These are phyloP conservation scores for Aspergillus sp. DNA, from an alignment of 2,329 filamentous ascomycete genomes.

Conservation along the genomic window DNA sequence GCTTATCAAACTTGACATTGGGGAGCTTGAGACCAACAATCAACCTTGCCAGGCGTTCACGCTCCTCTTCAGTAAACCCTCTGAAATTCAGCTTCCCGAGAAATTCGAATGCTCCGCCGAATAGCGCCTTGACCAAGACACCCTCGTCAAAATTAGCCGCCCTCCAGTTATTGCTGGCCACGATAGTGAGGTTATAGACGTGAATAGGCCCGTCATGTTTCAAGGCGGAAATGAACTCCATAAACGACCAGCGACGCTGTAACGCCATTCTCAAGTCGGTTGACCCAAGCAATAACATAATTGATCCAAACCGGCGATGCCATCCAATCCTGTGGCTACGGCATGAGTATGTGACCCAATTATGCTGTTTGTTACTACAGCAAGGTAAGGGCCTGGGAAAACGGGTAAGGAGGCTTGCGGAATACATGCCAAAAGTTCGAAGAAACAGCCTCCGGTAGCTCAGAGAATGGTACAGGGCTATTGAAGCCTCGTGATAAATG, in stretches of 20 bases:
- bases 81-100: conserved; percentile 14
- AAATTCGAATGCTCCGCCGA: conserved; percentile 16
- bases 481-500: conserved; percentile 20
- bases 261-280: conserved; percentile 10
- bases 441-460: conserved; percentile 17
- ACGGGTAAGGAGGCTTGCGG: conserved; percentile 13
- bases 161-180: conserved; percentile 19
- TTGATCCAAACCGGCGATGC: conserved; percentile 10
- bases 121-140: conserved; percentile 15
- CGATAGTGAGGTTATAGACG: conserved; percentile 14
- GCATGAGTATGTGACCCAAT: conserved; percentile 7
- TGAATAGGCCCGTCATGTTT: conserved; percentile 9
- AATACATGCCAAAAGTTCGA: conserved; percentile 12
- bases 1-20: conserved; percentile 8
- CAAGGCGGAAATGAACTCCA: conserved; percentile 15
- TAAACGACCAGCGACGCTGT: conserved; percentile 15
- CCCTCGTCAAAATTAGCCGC: conserved; percentile 15
- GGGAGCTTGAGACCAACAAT: conserved; percentile 7
- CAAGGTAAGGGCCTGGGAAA: conserved; percentile 9
- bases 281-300: conserved; percentile 17
- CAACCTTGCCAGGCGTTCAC: conserved; percentile 1
- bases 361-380: conserved; percentile 8
- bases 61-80: conserved; percentile 17
- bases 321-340: conserved; percentile 5
- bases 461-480: conserved; percentile 18